A percentile compares a stretch with the other conserved stretches of the same genome.
phyloP scores from a whole-genome alignment of 2,329 filamentous ascomycete genomes.

The Colletotrichum sp. region DNA sequence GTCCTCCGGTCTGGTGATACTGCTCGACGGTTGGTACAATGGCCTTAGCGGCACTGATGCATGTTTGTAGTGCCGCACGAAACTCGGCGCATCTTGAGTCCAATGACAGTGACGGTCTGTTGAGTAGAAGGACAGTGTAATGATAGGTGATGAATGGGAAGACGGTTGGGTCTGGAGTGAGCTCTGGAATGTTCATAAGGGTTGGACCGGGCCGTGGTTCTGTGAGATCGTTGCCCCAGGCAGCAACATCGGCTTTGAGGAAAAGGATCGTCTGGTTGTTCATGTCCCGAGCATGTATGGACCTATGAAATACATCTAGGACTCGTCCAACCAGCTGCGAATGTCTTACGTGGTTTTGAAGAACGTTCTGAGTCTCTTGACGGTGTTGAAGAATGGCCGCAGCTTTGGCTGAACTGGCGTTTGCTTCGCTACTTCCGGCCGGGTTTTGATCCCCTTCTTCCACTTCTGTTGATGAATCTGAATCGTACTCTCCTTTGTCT shows the following conservation, averaged over 20 bases:
- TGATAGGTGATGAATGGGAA: slow-evolving; percentile 28
- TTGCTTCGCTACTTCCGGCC: not conserved
- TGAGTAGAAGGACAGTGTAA: slow-evolving; percentile 35
- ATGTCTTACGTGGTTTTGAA: slow-evolving; percentile 5
- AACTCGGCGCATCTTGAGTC: slow-evolving; percentile 5
- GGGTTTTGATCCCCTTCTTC: not conserved
- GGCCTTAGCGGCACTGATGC: not conserved
- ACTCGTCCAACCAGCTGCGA: slow-evolving; percentile 5
- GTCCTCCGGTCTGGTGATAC: not conserved
- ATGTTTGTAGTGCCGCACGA: slow-evolving; percentile 6
- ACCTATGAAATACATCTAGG: slow-evolving; percentile 14
- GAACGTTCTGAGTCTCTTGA: not conserved
- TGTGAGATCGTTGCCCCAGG: slow-evolving; percentile 11
- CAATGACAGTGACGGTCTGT: slow-evolving; percentile 38
- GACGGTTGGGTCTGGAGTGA: not conserved
- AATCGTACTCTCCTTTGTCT: not conserved
- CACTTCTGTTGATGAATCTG: not conserved
- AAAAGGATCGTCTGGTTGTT: not conserved
- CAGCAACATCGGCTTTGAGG: slow-evolving; percentile 15
- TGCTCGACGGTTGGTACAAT: slow-evolving; percentile 1
- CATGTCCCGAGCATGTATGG: slow-evolving; percentile 2
- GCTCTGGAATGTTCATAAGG: not conserved
- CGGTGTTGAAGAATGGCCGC: not conserved
- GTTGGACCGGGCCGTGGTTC: not conserved
- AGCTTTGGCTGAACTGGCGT: not conserved